These are phyloP conservation scores for Capronia epimyces DNA, from an alignment of 2,329 filamentous ascomycete species.

Conservation along the genomic window DNA sequence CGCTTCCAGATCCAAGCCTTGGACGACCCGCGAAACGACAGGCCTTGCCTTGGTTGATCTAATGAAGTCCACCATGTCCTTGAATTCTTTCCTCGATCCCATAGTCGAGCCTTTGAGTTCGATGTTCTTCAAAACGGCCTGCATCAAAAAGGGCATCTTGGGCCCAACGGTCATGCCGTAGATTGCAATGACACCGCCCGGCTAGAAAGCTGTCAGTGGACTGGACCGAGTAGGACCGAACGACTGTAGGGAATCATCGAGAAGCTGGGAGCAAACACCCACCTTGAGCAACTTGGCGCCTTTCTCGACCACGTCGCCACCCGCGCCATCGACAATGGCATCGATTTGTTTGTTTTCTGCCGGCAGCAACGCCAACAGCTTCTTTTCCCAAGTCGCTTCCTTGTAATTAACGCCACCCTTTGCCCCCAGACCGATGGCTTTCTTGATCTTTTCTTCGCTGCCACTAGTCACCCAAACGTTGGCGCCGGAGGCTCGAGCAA, in stretches of 20 bases:
- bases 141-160: slow-evolving; percentile 81
- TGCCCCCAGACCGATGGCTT: slow-evolving; percentile 66
- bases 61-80: slow-evolving; percentile 85
- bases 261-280: slow-evolving; percentile 22
- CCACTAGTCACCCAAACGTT: slow-evolving; percentile 79
- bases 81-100: slow-evolving; percentile 84
- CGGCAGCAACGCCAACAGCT: slow-evolving; percentile 55
- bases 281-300: slow-evolving; percentile 64
- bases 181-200: slow-evolving; percentile 73
- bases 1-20: slow-evolving; percentile 67
- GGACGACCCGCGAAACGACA: slow-evolving; percentile 67
- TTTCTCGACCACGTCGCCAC: slow-evolving; percentile 73
- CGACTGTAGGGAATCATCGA: neutral
- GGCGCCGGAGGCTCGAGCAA: slow-evolving; percentile 67
- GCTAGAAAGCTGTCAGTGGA: slow-evolving; percentile 34
- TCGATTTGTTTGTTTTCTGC: slow-evolving; percentile 65
- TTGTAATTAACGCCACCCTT: slow-evolving; percentile 78
- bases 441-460: slow-evolving; percentile 66
- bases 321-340: slow-evolving; percentile 83
- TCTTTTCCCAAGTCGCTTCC: slow-evolving; percentile 73
- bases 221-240: neutral
- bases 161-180: slow-evolving; percentile 90
- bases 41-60: slow-evolving; percentile 66
- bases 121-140: slow-evolving; percentile 77
- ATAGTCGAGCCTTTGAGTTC: slow-evolving; percentile 84